These are phyloP conservation scores for Aphanomyces stellatus DNA, from an alignment of 352 stramenopile genomes.

Conservation along the genomic window DNA sequence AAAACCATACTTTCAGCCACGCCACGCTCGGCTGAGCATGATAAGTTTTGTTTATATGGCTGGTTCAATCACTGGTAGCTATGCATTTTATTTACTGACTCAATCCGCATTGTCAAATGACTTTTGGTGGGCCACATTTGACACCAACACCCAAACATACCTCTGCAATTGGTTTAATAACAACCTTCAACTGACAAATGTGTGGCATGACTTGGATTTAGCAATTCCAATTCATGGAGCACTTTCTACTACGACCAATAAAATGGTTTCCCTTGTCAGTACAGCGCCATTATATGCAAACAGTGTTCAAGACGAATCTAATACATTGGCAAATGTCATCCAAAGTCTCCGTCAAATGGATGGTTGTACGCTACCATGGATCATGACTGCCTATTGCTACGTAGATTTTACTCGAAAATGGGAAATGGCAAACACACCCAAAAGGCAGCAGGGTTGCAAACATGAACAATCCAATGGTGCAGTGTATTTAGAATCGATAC, in stretches of 20 bases:
- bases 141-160: neutral
- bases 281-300: neutral
- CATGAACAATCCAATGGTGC: neutral
- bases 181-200: neutral
- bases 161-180: neutral
- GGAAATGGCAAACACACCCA: neutral
- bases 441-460: neutral
- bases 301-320: neutral
- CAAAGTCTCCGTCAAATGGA: slow-evolving; percentile 3
- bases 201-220: neutral
- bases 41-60: slow-evolving; percentile 14
- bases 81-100: slow-evolving; percentile 2
- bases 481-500: slow-evolving; percentile 2
- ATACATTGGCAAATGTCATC: slow-evolving; percentile 7
- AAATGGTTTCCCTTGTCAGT: neutral
- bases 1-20: neutral
- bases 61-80: neutral
- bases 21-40: neutral
- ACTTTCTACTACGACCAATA: neutral
- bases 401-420: slow-evolving; percentile 14
- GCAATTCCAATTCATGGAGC: neutral
- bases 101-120: slow-evolving; percentile 11
- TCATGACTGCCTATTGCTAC: slow-evolving; percentile 4
- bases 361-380: slow-evolving; percentile 2
- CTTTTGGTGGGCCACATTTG: slow-evolving; percentile 16